phyloP scores from a whole-genome alignment of 805 yeast genomes.

The Candida maris region DNA sequence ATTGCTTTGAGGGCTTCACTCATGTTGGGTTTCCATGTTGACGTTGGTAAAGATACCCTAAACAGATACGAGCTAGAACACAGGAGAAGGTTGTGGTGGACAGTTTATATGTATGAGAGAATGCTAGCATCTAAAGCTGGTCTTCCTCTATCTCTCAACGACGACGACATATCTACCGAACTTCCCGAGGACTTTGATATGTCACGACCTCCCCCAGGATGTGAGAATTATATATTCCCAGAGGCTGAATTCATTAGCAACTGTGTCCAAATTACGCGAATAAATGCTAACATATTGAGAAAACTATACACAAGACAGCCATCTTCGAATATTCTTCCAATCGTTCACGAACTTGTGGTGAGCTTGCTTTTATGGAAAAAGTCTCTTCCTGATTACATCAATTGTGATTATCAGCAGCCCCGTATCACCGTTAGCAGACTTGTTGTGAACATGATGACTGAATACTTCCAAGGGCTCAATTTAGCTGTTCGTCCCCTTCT shows the following conservation, averaged over 20 bases:
- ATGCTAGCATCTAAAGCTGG: conserved; percentile 84
- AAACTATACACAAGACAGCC: conserved; percentile 74
- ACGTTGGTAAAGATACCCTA: conserved; percentile 62
- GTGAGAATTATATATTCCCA: conserved; percentile 68
- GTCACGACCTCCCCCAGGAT: conserved; percentile 56
- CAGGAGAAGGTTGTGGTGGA: conserved; percentile 38
- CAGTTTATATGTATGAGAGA: conserved; percentile 45
- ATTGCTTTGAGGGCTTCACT: conserved; percentile 69
- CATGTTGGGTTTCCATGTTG: conserved; percentile 78
- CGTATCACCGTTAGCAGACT: conserved; percentile 59
- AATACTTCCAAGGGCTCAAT: conserved; percentile 78
- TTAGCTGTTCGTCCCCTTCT: conserved; percentile 73
- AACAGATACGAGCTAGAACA: conserved; percentile 54
- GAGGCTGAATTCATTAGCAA: conserved; percentile 73
- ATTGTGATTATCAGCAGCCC: conserved; percentile 56
- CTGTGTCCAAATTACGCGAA: conserved; percentile 75
- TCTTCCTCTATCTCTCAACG: conserved; percentile 72
- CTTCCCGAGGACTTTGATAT: conserved; percentile 70
- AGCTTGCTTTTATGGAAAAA: conserved; percentile 66
- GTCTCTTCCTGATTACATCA: conserved; percentile 58
- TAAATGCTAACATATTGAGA: conserved; percentile 68
- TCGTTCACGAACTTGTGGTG: conserved; percentile 65
- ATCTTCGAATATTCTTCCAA: conserved; percentile 68
- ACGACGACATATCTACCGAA: conserved; percentile 75
- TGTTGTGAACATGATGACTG: conserved; percentile 74